These are phyloP conservation scores for Microsporum canis DNA, from an alignment of 2,329 filamentous ascomycete species.

Conservation along the genomic window DNA sequence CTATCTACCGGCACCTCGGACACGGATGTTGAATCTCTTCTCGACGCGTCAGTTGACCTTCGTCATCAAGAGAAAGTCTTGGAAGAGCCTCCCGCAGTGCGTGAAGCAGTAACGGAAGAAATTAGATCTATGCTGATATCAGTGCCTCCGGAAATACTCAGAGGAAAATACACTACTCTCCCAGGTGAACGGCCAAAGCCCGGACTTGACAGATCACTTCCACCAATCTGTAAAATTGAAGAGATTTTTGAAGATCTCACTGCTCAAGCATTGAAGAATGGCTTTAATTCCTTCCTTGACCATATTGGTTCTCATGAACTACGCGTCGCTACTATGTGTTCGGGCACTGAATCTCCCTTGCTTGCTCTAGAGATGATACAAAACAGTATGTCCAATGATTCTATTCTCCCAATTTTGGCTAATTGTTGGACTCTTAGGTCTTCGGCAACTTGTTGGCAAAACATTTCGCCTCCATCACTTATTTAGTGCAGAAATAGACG, in stretches of 20 bases:
- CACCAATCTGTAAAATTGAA: slow-evolving; percentile 37
- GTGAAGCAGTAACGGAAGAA: not conserved
- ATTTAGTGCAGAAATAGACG: slow-evolving; percentile 54
- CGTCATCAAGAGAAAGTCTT: not conserved
- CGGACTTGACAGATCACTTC: slow-evolving; percentile 26
- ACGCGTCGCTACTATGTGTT: slow-evolving; percentile 61
- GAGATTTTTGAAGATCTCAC: slow-evolving; percentile 43
- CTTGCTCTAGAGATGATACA: slow-evolving; percentile 51
- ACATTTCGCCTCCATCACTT: slow-evolving; percentile 42
- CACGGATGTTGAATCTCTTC: not conserved
- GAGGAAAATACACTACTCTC: slow-evolving; percentile 12
- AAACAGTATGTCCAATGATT: slow-evolving; percentile 27
- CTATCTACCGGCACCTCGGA: not conserved
- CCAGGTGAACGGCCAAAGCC: slow-evolving; percentile 14
- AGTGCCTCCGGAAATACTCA: slow-evolving; percentile 14
- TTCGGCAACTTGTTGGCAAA: slow-evolving; percentile 23
- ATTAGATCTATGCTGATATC: slow-evolving; percentile 6
- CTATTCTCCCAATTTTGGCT: not conserved
- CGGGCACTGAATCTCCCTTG: slow-evolving; percentile 64
- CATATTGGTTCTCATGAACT: slow-evolving; percentile 32
- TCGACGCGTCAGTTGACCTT: not conserved
- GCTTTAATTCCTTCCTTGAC: slow-evolving; percentile 27
- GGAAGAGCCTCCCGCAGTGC: not conserved
- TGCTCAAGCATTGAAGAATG: slow-evolving; percentile 24
- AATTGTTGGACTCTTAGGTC: slow-evolving; percentile 18